Conservation (phyloP, 2,329 filamentous ascomycete species). For the Canariomyces notabilis region DNA sequence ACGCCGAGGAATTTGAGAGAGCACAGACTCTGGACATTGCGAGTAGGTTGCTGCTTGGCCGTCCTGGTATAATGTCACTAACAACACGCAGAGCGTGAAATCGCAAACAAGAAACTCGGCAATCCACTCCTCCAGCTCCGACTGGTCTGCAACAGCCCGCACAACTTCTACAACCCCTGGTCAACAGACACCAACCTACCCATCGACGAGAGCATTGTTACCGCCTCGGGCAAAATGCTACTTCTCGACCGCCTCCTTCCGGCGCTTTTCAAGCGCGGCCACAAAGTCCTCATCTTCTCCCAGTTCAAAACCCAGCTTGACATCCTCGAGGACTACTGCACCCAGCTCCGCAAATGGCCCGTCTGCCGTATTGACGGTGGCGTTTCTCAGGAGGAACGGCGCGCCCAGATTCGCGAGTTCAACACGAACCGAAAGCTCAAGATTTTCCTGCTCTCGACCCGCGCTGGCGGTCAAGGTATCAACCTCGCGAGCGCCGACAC, state of each 20-base stretch:
- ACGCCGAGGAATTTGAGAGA: slow-evolving; percentile 58
- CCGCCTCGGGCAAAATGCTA: slow-evolving; percentile 90
- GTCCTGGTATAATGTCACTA: slow-evolving; percentile 23
- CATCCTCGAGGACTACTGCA: slow-evolving; percentile 81
- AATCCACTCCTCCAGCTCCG: slow-evolving; percentile 91
- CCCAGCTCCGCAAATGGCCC: slow-evolving; percentile 70
- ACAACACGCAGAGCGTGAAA: slow-evolving; percentile 62
- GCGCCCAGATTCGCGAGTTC: slow-evolving; percentile 67
- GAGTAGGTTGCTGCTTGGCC: slow-evolving; percentile 46
- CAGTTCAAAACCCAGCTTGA: slow-evolving; percentile 95
- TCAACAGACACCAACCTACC: slow-evolving; percentile 51
- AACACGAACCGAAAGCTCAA: slow-evolving; percentile 61
- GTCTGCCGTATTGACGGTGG: slow-evolving; percentile 87
- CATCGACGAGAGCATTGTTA: slow-evolving; percentile 77
- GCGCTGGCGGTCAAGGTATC: slow-evolving; percentile 91
- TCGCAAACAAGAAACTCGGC: slow-evolving; percentile 85
- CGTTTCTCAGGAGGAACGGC: slow-evolving; percentile 68
- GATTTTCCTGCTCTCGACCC: slow-evolving; percentile 82
- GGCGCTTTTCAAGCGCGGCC: slow-evolving; percentile 63
- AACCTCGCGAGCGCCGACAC: slow-evolving; percentile 90
- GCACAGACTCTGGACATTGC: slow-evolving; percentile 69
- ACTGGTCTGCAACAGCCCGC: slow-evolving; percentile 85
- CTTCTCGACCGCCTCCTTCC: slow-evolving; percentile 83
- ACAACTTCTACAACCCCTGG: slow-evolving; percentile 97
- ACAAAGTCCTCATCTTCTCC: slow-evolving; percentile 94